Base-by-base conservation (phyloP, 768 basidiomycete species). In the Cyathus striatus region DNA sequence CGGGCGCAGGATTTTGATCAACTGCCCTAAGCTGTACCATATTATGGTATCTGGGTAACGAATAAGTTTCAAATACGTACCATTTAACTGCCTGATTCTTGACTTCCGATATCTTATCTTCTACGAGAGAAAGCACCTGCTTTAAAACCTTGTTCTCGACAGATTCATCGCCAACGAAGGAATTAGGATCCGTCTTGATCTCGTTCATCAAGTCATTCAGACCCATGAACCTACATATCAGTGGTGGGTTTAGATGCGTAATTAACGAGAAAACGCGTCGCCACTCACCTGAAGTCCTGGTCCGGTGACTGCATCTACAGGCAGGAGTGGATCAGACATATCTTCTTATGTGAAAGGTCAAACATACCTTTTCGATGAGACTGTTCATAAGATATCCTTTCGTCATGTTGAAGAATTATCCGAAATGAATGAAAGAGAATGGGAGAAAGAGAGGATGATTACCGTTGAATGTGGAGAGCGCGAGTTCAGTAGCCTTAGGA, bases 21-120 rank as follows among this genome's bases (percentile, higher is more conserved):
- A 69, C 56, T 89, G 84, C 10, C 91, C 93, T 27, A 98, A 68
- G 56, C 94, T 97, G 44, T 6, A 47, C 6, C 5, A 18, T 22
- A 23, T 43, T 35, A 3, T 51, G 40, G 47, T 51, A 50, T 6
- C 25, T n/a, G 14, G 13, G 12, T 6, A 13, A n/a, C 23, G n/a
- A 6, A 20, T n/a, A n/a, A 35, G 2, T 25, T 18, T 18, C 26
- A 34, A n/a, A 38, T 24, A 59, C 76, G 41, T 52, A 89, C 95
- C 92, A 94, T 69, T 94, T 92, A 9, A 96, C 95, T 2, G 92
- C 91, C 61, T 90, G 86, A 57, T 96, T 96, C 73, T 98, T 98
- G 50, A 98, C 96, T 70, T 99, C 96, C 6, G 92, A 92, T 52
- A 94, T 97, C 64, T 85, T 86, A 67, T 99, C 96, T 57, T 90